Evolutionary conservation across 2,329 filamentous ascomycete genomes (phyloP), one percentile per base, ranked within the genome.

Genomic region (Aspergillus proliferans): DNA sequence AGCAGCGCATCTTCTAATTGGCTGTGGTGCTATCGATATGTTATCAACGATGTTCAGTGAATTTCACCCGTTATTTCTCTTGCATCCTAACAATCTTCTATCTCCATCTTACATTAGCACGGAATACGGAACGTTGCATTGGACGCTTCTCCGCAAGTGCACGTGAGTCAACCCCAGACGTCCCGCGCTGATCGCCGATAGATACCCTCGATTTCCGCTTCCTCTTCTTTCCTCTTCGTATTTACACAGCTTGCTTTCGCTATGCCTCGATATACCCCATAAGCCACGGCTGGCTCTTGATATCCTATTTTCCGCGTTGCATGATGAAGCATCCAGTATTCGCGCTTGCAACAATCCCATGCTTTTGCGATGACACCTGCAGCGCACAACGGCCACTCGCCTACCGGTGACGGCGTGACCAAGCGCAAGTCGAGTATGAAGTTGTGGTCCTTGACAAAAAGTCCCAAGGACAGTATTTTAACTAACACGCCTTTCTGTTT

Each of bases 341-440:
- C n/a, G 14, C 10, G 44, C 44, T 36, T 36, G 33, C 18, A 10
- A 22, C 30, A 12, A 34, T 6, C 12, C 33, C n/a, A 58, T 57
- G 55, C 53, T 62, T 56, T 57, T 55, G 60, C 57, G 60, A 70
- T 70, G 67, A 68, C 66, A 52, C 66, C 67, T 58, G 56, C 60
- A 59, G 61, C 60, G 58, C 63, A 63, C 57, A 61, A 61, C 55
- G 58, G 56, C 53, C 57, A 59, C 54, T 54, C 63, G 52, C 59
- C 66, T 50, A 49, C 61, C 48, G 59, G 55, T 53, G 61, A 66
- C 57, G 66, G 66, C 53, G 58, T 70, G 57, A 64, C 59, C 58
- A 70, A 69, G 60, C 66, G 65, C 61, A 69, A 68, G 53, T 61
- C 66, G 58, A 66, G 67, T 70, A 65, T 49, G 56, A 47, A 44